Evolutionary conservation across 345 rosid species (phyloP).

Genomic region (Clausena lansium): DNA sequence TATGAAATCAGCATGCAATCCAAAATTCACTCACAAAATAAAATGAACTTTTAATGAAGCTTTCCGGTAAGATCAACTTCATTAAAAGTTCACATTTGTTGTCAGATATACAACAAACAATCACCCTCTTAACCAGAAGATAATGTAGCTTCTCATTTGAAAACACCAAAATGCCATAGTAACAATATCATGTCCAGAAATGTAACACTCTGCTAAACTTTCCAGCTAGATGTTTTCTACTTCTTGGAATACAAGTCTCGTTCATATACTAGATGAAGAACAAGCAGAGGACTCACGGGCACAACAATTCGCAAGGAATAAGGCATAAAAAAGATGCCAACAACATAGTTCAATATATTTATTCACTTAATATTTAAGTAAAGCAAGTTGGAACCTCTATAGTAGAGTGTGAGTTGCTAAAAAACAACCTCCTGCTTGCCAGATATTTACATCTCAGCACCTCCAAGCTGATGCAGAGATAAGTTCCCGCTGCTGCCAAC

Average conservation of each 20-base stretch:
- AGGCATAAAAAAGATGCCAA: slow-evolving; percentile 25
- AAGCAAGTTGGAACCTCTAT: slow-evolving; percentile 28
- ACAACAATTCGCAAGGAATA: slow-evolving; percentile 24
- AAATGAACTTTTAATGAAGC: no score
- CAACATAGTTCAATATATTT: slow-evolving; percentile 24
- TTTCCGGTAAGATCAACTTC: slow-evolving; percentile 15
- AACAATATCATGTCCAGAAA: slow-evolving; percentile 26
- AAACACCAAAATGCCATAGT: slow-evolving; percentile 23
- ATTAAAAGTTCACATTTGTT: slow-evolving; percentile 16
- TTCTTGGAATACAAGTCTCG: slow-evolving; percentile 10
- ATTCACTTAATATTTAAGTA: slow-evolving; percentile 25
- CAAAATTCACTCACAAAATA: background rate
- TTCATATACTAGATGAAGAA: slow-evolving; percentile 19
- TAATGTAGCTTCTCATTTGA: slow-evolving; percentile 15
- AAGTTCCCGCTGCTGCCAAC: slow-evolving; percentile 51
- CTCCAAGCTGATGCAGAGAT: slow-evolving; percentile 61
- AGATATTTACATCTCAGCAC: slow-evolving; percentile 29
- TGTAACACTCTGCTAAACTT: slow-evolving; percentile 18
- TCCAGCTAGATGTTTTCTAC: slow-evolving; percentile 25
- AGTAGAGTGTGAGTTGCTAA: slow-evolving; percentile 24
- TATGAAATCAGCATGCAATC: background rate
- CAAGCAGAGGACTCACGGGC: slow-evolving; percentile 29
- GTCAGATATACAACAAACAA: slow-evolving; percentile 26
- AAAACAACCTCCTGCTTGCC: slow-evolving; percentile 22
- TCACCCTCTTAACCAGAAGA: slow-evolving; percentile 17